Base-by-base conservation (phyloP, 345 rosid genomes). In the Corymbia maculata region DNA sequence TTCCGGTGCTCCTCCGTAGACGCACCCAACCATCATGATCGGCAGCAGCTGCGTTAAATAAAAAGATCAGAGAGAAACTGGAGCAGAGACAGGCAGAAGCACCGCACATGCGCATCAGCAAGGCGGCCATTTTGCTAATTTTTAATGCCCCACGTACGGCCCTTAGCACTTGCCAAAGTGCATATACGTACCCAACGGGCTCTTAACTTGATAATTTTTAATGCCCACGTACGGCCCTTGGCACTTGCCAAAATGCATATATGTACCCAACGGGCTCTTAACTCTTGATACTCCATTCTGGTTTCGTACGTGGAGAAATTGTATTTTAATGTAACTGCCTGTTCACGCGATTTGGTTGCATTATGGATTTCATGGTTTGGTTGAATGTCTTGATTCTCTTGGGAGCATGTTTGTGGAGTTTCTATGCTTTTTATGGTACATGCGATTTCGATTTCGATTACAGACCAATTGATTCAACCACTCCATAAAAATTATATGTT, bases 401-500 rank as follows among this genome's bases (percentile, higher is more conserved):
- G 0, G 16, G 0, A 19, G 45, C 36, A 6, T 16, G 45, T 0
- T 68, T 10, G 9, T 28, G 9, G 11, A 8, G 3, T 32, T 16
- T 70, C 9, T 36, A 2, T 70, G 47, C 0, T 70, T 13, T 36
- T 59, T 36, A 1, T 36, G 80, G 80, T 17, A 17, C 13, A 70
- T 17, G 1, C 0, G 2, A 15, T 55, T 55, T 0, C 22, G 0
- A 55, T 55, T 55, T 0, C 22, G 28, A 8, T 55, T 55, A 55
- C 0, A 0, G 0, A 55, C 0, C 9, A 21, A 21, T 55, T 55
- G 26, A 55, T 0, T 55, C 28, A 55, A 22, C 22, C 61, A 55
- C 8, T 22, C 24, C 1, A 0, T 55, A 22, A 21, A 36, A 0
- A 0, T 55, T 55, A 4, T 26, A 55, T 55, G 22, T 55, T 22